Evolutionary conservation across 1,284 basidiomycete genomes (phyloP).

Genomic region (Bjerkandera adusta): DNA sequence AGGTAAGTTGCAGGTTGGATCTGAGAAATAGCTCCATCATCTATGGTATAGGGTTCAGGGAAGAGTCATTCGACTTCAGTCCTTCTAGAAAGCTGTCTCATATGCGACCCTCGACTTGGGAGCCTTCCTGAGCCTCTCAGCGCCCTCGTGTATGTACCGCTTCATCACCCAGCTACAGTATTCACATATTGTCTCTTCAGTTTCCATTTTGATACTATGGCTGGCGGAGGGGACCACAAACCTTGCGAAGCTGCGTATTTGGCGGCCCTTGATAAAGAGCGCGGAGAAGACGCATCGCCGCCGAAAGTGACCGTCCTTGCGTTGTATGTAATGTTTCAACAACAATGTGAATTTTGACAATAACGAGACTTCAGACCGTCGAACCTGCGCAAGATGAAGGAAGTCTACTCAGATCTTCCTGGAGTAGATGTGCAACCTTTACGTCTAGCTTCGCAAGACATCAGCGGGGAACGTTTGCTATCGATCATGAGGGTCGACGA

Average conservation of each 20-base stretch:
- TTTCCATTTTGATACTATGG: constrained; percentile 22
- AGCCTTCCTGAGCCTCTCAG: constrained; percentile 26
- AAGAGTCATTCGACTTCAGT: constrained; percentile 32
- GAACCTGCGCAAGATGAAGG: constrained; percentile 21
- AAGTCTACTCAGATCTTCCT: constrained; percentile 28
- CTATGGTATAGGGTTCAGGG: constrained; percentile 23
- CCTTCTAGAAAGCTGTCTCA: constrained; percentile 29
- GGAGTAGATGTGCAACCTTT: constrained; percentile 30
- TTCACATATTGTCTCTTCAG: constrained; percentile 12
- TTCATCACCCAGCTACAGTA: background rate
- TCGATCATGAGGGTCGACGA: constrained; percentile 35
- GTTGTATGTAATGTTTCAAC: constrained; percentile 17
- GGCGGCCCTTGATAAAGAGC: constrained; percentile 7
- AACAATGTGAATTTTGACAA: background rate
- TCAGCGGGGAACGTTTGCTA: constrained; percentile 32
- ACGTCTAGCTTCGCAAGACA: constrained; percentile 28
- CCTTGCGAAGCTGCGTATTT: constrained; percentile 26
- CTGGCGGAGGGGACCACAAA: constrained; percentile 16
- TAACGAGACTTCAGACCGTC: constrained; percentile 6
- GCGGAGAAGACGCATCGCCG: background rate
- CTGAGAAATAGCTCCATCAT: background rate
- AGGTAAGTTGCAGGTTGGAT: background rate
- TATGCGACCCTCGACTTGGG: constrained; percentile 24
- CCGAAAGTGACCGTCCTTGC: constrained; percentile 15
- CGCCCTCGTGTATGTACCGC: constrained; percentile 25